Percentiles rank a stretch among this genome's conserved stretches.
Conservation (phyloP, 2,329 filamentous ascomycete species). For the Pseudogymnoascus sp. region DNA sequence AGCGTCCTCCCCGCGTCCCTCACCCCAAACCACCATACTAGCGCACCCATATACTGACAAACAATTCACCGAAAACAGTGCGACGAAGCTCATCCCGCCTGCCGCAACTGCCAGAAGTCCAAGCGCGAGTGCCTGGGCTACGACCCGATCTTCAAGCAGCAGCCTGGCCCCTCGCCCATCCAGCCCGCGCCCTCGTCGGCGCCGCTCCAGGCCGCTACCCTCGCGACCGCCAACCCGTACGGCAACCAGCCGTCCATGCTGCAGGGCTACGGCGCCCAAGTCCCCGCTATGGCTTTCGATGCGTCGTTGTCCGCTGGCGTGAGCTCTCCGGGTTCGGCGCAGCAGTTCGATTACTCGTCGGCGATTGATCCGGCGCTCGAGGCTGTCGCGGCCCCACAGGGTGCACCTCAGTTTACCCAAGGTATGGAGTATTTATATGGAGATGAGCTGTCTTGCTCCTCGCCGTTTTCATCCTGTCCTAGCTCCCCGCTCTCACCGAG, state of each 20-base stretch:
- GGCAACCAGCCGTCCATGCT: conserved; percentile 38
- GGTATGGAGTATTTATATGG: not conserved
- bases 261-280: conserved; percentile 31
- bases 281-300: conserved; percentile 24
- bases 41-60: conserved; percentile 11
- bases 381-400: conserved; percentile 28
- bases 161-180: conserved; percentile 57
- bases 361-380: conserved; percentile 62
- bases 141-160: conserved; percentile 76
- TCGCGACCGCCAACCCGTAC: conserved; percentile 34
- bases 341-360: conserved; percentile 48
- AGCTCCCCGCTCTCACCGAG: not conserved
- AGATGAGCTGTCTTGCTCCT: not conserved
- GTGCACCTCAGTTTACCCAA: conserved; percentile 7
- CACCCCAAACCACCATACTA: conserved; percentile 15
- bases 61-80: conserved; percentile 50
- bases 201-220: conserved; percentile 19
- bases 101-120: conserved; percentile 82
- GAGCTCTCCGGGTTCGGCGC: conserved; percentile 37
- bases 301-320: conserved; percentile 30
- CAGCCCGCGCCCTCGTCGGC: conserved; percentile 55
- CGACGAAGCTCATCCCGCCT: conserved; percentile 89
- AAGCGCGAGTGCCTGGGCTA: conserved; percentile 82
- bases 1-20: conserved; percentile 21
- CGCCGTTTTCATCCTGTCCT: not conserved